Percentiles rank a stretch among this genome's conserved stretches.
Conservation (phyloP, 2,329 filamentous ascomycete genomes). For the Zalaria sp. region DNA sequence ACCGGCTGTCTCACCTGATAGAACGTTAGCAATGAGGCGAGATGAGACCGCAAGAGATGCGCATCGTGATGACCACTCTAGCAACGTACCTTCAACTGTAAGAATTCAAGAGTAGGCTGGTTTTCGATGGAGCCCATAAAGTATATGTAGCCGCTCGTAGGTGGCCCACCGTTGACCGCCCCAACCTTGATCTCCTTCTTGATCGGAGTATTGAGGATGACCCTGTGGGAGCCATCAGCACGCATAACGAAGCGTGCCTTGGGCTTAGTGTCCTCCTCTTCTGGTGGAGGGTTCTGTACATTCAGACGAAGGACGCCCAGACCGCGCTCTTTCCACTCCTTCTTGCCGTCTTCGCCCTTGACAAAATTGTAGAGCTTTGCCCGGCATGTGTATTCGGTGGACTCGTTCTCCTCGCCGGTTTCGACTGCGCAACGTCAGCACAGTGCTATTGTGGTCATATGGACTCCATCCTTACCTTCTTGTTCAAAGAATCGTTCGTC, state of each 20-base stretch:
- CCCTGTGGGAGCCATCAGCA: constrained; percentile 74
- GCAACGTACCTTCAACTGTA: constrained; percentile 41
- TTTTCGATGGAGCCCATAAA: constrained; percentile 45
- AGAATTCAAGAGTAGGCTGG: constrained; percentile 33
- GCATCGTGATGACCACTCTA: background rate
- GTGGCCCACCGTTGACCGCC: constrained; percentile 45
- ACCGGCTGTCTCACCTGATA: constrained; percentile 26
- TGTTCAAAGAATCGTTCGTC: constrained; percentile 43
- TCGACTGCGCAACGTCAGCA: constrained; percentile 44
- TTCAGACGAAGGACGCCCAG: constrained; percentile 77
- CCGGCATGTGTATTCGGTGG: constrained; percentile 58
- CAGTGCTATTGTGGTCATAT: background rate
- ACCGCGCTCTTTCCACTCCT: constrained; percentile 82
- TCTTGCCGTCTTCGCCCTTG: constrained; percentile 31
- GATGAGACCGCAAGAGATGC: too few relatives aligned
- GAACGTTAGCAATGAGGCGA: constrained; percentile 1
- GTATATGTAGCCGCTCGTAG: constrained; percentile 55
- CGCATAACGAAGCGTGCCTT: constrained; percentile 71
- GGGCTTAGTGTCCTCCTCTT: constrained; percentile 22
- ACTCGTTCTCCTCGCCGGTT: constrained; percentile 76
- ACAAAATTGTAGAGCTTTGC: constrained; percentile 77
- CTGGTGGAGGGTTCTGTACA: constrained; percentile 42
- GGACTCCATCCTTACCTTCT: constrained; percentile 43
- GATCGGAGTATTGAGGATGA: constrained; percentile 75
- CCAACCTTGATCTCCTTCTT: constrained; percentile 69